Evolutionary conservation across 441 rosid genomes (phyloP).

Genomic region (Manihot esculenta): DNA sequence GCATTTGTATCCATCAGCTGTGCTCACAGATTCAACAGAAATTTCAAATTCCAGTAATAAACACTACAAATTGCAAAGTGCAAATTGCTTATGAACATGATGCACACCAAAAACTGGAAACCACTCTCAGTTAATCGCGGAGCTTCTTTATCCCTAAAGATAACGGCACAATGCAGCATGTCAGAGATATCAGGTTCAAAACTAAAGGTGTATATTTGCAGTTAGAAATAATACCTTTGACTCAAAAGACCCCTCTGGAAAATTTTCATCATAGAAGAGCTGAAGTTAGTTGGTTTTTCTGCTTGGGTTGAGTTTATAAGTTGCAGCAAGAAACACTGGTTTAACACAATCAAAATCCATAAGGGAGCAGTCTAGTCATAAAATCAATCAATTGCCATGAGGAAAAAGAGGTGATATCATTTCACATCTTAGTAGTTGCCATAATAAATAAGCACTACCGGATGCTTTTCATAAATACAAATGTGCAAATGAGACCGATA

Average conservation of each 20-base stretch:
- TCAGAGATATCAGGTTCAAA: constrained; percentile 8
- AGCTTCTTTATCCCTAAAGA: constrained; percentile 71
- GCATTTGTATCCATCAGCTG: constrained; percentile 99
- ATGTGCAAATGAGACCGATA: constrained; percentile 4
- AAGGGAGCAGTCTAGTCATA: constrained; percentile 26
- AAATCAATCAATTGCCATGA: not conserved
- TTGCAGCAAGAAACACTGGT: constrained; percentile 86
- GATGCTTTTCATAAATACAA: constrained; percentile 15
- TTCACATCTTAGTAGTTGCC: constrained; percentile 5
- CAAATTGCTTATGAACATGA: constrained; percentile 23
- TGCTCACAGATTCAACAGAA: constrained; percentile 22
- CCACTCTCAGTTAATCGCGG: constrained; percentile 89
- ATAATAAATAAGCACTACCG: constrained; percentile 10
- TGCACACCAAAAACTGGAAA: constrained; percentile 94
- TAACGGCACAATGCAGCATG: constrained; percentile 19
- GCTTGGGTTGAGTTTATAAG: constrained; percentile 81
- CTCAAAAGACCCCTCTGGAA: constrained; percentile 88
- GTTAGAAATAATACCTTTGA: constrained; percentile 51
- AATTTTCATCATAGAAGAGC: constrained; percentile 84
- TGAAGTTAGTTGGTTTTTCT: constrained; percentile 65
- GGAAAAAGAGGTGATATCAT: constrained; percentile 1
- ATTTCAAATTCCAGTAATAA: constrained; percentile 19
- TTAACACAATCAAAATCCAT: constrained; percentile 31
- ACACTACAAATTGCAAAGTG: constrained; percentile 14
- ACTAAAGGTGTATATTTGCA: not conserved